Evolutionary conservation across 306 rosid species (phyloP).

Genomic region (Ormosia emarginata): DNA sequence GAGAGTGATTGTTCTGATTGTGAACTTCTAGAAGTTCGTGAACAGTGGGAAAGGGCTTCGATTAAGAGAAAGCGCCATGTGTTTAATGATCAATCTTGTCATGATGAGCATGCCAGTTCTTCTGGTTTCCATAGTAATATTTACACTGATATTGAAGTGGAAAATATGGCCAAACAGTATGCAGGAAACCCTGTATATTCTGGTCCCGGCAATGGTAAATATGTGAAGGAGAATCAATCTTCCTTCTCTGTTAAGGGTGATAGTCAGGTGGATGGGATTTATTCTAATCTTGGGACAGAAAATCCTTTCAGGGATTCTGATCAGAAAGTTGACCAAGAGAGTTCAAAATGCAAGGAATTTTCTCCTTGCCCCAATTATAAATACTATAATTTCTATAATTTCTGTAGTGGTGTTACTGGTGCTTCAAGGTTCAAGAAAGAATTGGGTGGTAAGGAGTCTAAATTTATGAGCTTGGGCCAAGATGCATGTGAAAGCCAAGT

Average conservation of each 20-base stretch:
- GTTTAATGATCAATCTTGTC: constrained; percentile 31
- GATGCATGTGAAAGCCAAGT: constrained; percentile 15
- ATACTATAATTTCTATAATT: not conserved
- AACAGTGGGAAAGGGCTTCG: constrained; percentile 75
- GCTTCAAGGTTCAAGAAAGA: constrained; percentile 29
- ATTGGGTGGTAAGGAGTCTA: constrained; percentile 24
- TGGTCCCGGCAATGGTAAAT: constrained; percentile 35
- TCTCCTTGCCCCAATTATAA: constrained; percentile 9
- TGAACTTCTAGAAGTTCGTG: constrained; percentile 64
- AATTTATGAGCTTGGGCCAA: constrained; percentile 2
- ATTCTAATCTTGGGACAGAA: constrained; percentile 16
- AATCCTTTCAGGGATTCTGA: constrained; percentile 20
- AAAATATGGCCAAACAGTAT: constrained; percentile 30
- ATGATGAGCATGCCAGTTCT: constrained; percentile 47
- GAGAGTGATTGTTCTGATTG: constrained; percentile 81
- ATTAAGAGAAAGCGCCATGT: constrained; percentile 48
- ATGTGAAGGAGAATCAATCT: constrained; percentile 28
- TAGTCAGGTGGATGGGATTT: not conserved
- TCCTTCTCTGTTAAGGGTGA: constrained; percentile 29
- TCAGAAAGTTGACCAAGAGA: constrained; percentile 25
- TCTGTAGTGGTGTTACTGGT: constrained; percentile 25
- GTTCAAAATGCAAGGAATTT: constrained; percentile 27
- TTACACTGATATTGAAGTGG: constrained; percentile 31
- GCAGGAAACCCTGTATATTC: constrained; percentile 39
- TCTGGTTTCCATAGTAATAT: constrained; percentile 49